Evolutionary conservation across 2,329 filamentous ascomycete genomes (phyloP), one percentile per base, ranked within the genome.

Genomic region (Xylaria sp.): DNA sequence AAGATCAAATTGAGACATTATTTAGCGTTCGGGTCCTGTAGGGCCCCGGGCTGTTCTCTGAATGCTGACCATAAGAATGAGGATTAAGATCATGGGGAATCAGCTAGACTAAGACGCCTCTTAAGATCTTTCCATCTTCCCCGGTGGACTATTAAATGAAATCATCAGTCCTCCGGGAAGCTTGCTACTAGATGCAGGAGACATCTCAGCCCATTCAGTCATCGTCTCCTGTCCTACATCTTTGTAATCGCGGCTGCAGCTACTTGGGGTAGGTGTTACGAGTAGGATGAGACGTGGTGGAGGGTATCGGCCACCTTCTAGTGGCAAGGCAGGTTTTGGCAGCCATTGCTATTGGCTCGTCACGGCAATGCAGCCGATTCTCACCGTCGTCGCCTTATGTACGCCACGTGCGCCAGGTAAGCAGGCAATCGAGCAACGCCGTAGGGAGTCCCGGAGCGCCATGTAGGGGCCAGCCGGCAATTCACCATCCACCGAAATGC

Each of bases 1-100:
- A 6, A 59, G 59, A 13, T 9, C 7, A 17, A 24, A 39, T 50
- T 19, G 21, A 39, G 61, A 49, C 56, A 60, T 61, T 39, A 39
- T 56, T 50, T 19, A 43, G 34, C 34, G 11, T 18, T 13, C 7
- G 24, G 22, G 16, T 41, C 50, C 46, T 37, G n/a, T 38, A 48
- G 4, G 44, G 43, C 39, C 21, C n/a, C 48, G 29, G 11, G 29
- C 29, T 48, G 18, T 6, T 50, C 22, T 39, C 18, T 38, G 9
- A 16, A 24, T 37, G 13, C 19, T 54, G 11, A 50, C 13, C 39
- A 46, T 50, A 44, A 37, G 18, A 34, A 13, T 5, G 13, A n/a
- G 17, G 17, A 22, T 24, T 39, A 16, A 4, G 2, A 19, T 34
- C 40, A 21, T 38, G 43, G 40, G 39, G 45, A 51, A 52, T 37